Conservation (phyloP, 2,329 filamentous ascomycete species). For the Monilinia polystroma region DNA sequence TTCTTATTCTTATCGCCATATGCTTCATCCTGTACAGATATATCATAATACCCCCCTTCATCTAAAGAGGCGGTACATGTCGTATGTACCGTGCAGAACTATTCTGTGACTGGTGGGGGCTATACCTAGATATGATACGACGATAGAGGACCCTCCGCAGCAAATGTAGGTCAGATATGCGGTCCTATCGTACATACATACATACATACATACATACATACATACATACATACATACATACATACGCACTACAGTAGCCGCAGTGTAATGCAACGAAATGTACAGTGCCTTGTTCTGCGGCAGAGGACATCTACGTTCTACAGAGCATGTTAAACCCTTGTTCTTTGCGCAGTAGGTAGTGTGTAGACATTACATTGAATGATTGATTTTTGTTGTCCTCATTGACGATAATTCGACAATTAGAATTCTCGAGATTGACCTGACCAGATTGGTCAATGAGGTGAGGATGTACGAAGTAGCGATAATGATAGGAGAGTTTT, state of each 20-base stretch:
- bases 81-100: neutral
- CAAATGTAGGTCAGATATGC: conserved; percentile 18
- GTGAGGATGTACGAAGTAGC: neutral
- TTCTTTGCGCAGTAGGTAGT: neutral
- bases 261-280: conserved; percentile 14
- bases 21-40: conserved; percentile 7
- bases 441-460: neutral
- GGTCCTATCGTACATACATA: conserved; percentile 18
- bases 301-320: conserved; percentile 9
- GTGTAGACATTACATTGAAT: conserved; percentile 17
- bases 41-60: conserved; percentile 7
- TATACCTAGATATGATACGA: conserved; percentile 6
- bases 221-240: conserved; percentile 9
- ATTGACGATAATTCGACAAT: conserved; percentile 16
- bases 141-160: conserved; percentile 10
- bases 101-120: conserved; percentile 6
- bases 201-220: conserved; percentile 4
- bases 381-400: conserved; percentile 10
- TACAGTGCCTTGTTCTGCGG: conserved; percentile 16
- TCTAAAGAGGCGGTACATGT: neutral
- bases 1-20: neutral
- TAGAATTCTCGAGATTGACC: conserved; percentile 12
- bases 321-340: conserved; percentile 7
- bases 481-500: conserved; percentile 17
- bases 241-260: neutral